phyloP scores from a whole-genome alignment of 345 rosid genomes.

The Leavenworthia alabamica region DNA sequence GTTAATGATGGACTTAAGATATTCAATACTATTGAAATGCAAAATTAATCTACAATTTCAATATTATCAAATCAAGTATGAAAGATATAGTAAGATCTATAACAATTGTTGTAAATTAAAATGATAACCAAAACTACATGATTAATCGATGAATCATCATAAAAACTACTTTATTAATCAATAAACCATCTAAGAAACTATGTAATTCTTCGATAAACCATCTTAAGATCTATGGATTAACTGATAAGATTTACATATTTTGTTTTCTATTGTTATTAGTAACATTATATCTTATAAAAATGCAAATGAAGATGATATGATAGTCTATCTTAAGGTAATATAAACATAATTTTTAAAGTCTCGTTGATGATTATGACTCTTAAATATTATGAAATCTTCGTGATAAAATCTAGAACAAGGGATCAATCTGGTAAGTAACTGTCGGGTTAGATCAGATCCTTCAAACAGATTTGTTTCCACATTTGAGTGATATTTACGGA shows the following conservation, averaged over 20 bases:
- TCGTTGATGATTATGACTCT: too few species aligned
- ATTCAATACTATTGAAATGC: background rate
- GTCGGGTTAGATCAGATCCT: conserved; percentile 45
- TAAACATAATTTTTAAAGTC: too few species aligned
- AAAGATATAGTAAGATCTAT: background rate
- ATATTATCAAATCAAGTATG: conserved; percentile 6
- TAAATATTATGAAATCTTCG: too few species aligned
- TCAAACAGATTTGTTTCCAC: conserved; percentile 59
- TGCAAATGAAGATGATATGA: conserved; percentile 63
- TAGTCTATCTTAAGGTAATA: conserved; percentile 75
- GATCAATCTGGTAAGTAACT: background rate
- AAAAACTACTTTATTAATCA: background rate
- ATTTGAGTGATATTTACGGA: conserved; percentile 54
- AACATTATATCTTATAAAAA: conserved; percentile 28
- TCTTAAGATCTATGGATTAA: background rate
- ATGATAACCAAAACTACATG: background rate
- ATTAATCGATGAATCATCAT: background rate
- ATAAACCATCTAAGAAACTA: background rate
- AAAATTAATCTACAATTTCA: background rate
- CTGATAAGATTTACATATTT: too few species aligned
- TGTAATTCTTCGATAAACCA: background rate
- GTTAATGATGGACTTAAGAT: background rate
- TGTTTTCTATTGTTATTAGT: background rate
- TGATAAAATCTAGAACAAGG: too few species aligned
- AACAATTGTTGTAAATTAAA: background rate